These are phyloP conservation scores for Drechmeria coniospora DNA, from an alignment of 2,329 filamentous ascomycete species.

Conservation along the genomic window DNA sequence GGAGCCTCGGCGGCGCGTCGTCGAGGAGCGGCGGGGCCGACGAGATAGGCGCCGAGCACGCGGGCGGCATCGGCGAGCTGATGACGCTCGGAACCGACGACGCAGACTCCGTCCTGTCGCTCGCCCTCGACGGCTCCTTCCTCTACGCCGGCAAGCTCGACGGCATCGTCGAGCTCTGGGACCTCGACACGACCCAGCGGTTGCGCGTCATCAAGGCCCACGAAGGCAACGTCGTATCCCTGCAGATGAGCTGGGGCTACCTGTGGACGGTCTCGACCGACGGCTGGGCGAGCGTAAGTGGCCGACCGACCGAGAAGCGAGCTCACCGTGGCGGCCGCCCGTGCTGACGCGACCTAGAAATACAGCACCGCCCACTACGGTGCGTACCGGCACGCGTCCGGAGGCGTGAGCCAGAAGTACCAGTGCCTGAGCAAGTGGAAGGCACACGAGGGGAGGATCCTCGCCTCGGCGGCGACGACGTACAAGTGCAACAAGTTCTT, in stretches of 20 bases:
- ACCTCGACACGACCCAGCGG: conserved; percentile 84
- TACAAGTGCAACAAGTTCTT: conserved; percentile 65
- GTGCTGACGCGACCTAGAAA: conserved; percentile 29
- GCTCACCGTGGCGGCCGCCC: accelerated
- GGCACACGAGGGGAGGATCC: conserved; percentile 74
- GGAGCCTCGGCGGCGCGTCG: conserved; percentile 41
- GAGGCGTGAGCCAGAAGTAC: conserved; percentile 61
- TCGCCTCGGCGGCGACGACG: conserved; percentile 64
- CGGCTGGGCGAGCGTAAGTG: conserved; percentile 64
- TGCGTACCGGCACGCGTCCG: conserved; percentile 32
- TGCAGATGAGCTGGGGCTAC: conserved; percentile 73
- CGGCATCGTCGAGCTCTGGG: conserved; percentile 89
- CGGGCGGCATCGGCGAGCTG: conserved; percentile 54
- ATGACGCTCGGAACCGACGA: conserved; percentile 48
- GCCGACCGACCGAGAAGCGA: background rate
- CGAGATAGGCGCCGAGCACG: conserved; percentile 28
- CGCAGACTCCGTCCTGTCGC: conserved; percentile 52
- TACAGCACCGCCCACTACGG: conserved; percentile 52
- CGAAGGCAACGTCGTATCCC: conserved; percentile 67
- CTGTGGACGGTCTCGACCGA: conserved; percentile 82
- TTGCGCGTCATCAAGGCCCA: conserved; percentile 74
- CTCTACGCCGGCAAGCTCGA: conserved; percentile 80
- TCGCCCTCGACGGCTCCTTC: conserved; percentile 80
- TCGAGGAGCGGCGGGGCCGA: conserved; percentile 6
- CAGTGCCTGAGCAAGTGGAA: conserved; percentile 64